Evolutionary conservation across 495 filamentous ascomycete species (phyloP), one percentile per base, ranked within the genome.

Genomic region (Penicillium daleae): DNA sequence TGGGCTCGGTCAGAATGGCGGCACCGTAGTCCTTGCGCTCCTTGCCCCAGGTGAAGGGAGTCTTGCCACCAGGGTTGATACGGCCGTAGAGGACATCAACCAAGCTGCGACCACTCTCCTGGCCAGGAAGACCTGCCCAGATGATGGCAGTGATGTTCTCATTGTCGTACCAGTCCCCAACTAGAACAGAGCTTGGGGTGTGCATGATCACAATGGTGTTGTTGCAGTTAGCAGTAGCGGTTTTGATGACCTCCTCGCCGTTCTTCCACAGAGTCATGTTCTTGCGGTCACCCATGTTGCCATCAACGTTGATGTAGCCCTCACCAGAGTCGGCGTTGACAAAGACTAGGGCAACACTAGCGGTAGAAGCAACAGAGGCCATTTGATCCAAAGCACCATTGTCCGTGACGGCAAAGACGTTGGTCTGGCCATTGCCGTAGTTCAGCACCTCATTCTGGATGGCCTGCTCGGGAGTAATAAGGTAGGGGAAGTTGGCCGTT

Each of bases 141-240:
- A 98, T 70, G 42, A 99, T 95, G 27, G 92, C 95, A 9, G 93
- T 97, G 60, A 99, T 84, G 73, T 98, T 98, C n/a, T 90, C 87
- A 74, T 90, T 87, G 64, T 93, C 78, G 62, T 91, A 89, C 80
- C 87, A 96, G 27, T 90, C 83, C 27, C 87, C 84, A 24, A 97
- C 68, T 0, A 96, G 78, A 21, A 97, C 92, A 17, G 94, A 85
- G 3, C 92, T 92, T 8, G 89, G 84, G 4, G 90, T 89, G 76
- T 98, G 94, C 63, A 99, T 89, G 56, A 98, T 86, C 15, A 99
- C 91, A 57, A 99, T 87, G 21, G 93, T 97, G 83, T 97, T 97
- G 77, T 90, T 88, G 80, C 91, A 95, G 62, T 85, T 70, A 21
- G 85, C 81, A 5, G 92, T 85, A 26, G 96, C 92, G 51, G 87